Percentiles rank a stretch among this genome's conserved stretches.
Evolutionary conservation across 495 filamentous ascomycete species (phyloP).

Genomic region (Neurospora sp.): DNA sequence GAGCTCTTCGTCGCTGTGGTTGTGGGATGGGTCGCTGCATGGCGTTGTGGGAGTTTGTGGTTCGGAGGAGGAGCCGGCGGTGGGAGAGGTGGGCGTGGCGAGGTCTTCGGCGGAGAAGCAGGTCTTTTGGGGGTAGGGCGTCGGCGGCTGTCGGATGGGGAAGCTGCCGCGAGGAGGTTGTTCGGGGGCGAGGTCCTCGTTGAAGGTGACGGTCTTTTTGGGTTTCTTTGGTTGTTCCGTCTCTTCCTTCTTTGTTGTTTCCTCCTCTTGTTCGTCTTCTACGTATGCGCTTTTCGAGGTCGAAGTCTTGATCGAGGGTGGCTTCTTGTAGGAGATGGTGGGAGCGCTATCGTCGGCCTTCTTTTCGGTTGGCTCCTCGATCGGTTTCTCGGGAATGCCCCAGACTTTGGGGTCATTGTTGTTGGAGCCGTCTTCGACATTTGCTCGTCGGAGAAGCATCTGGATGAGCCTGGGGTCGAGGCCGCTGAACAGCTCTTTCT

Average conservation of each 20-base stretch:
- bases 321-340: not conserved
- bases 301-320: not conserved
- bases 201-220: slow-evolving; percentile 19
- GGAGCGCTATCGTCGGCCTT: not conserved
- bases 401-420: not conserved
- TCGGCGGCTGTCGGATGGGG: slow-evolving; percentile 14
- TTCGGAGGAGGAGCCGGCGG: slow-evolving; percentile 27
- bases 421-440: slow-evolving; percentile 49
- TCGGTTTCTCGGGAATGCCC: slow-evolving; percentile 10
- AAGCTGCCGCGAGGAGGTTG: slow-evolving; percentile 16
- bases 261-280: not conserved
- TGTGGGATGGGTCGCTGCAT: slow-evolving; percentile 28
- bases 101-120: slow-evolving; percentile 20
- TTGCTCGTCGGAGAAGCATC: slow-evolving; percentile 65
- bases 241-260: not conserved
- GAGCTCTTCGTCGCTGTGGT: slow-evolving; percentile 19
- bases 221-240: slow-evolving; percentile 6
- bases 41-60: slow-evolving; percentile 46
- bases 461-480: slow-evolving; percentile 65
- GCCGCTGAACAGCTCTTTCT: slow-evolving; percentile 57
- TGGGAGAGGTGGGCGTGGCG: not conserved
- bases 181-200: slow-evolving; percentile 14
- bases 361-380: not conserved
- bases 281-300: not conserved
- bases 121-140: slow-evolving; percentile 3